These are phyloP conservation scores for Comarum palustre DNA, from an alignment of 306 rosid species.

Conservation along the genomic window DNA sequence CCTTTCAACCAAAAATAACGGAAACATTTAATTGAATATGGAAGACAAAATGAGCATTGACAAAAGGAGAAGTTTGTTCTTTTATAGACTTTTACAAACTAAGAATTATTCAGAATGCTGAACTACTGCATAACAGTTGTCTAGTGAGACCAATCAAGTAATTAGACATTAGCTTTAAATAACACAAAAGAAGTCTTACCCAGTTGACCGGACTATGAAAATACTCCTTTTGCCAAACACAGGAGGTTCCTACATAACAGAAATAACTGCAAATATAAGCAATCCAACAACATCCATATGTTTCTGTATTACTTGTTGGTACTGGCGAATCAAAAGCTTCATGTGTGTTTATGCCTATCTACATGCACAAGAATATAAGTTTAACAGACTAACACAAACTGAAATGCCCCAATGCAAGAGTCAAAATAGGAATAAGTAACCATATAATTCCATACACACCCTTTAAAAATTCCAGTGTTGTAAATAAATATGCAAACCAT, in stretches of 20 bases:
- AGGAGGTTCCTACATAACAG: constrained; percentile 79
- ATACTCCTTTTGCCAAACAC: constrained; percentile 93
- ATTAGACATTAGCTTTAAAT: not conserved
- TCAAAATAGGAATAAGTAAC: too few relatives aligned
- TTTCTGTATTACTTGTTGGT: not conserved
- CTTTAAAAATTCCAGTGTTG: too few relatives aligned
- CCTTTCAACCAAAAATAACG: not conserved
- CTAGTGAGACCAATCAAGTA: not conserved
- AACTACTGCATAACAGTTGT: constrained; percentile 7
- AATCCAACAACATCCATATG: not conserved
- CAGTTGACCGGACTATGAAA: constrained; percentile 61
- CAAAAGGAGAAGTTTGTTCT: not conserved
- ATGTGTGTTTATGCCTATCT: not conserved
- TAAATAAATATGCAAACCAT: not conserved
- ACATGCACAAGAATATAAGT: not conserved
- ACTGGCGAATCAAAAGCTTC: not conserved
- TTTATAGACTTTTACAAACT: not conserved
- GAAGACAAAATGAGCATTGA: not conserved
- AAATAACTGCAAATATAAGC: not conserved
- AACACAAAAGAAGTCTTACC: constrained; percentile 46
- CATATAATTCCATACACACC: too few relatives aligned
- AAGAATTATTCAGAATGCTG: not conserved
- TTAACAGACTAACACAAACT: not conserved
- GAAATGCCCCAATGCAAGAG: not conserved
- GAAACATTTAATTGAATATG: constrained; percentile 8